Conservation (phyloP, 2,329 filamentous ascomycete genomes). For the Scleromitrula shiraiana region DNA sequence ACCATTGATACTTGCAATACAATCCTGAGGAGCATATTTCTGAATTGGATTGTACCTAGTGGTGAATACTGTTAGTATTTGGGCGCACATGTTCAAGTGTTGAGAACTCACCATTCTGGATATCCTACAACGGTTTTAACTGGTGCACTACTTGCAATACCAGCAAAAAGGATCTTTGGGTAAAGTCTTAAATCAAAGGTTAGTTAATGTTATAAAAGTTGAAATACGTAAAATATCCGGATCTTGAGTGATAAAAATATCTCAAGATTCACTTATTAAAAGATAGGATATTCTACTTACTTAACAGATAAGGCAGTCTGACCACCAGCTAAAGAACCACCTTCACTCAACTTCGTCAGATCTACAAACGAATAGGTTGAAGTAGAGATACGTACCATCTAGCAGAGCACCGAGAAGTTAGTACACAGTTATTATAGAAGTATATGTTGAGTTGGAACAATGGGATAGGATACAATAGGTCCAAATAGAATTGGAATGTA, state of each 20-base stretch:
- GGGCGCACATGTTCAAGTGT: neutral
- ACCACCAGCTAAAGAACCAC: slow-evolving; percentile 35
- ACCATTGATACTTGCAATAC: slow-evolving; percentile 39
- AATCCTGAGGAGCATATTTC: slow-evolving; percentile 41
- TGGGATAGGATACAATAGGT: no score
- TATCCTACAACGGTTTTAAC: slow-evolving; percentile 36
- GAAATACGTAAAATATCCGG: no score
- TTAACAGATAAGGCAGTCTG: slow-evolving; percentile 38
- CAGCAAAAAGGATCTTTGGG: slow-evolving; percentile 38
- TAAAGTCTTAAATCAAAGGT: slow-evolving; percentile 26
- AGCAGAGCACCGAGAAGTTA: no score
- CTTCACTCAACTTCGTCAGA: no score
- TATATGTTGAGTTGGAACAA: no score
- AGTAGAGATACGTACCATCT: no score
- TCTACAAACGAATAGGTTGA: no score
- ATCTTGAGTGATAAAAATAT: no score
- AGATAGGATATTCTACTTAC: neutral
- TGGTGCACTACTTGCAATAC: slow-evolving; percentile 40
- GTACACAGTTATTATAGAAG: no score
- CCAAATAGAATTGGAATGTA: neutral
- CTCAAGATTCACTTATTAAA: neutral
- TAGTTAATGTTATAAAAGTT: neutral
- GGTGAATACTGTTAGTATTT: neutral
- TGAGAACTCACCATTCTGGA: slow-evolving; percentile 35
- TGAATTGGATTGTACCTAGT: slow-evolving; percentile 37